A percentile compares a stretch with the other conserved stretches of the same genome.
phyloP scores from a whole-genome alignment of 164 flowering plant species.

The Macadamia tetraphylla region DNA sequence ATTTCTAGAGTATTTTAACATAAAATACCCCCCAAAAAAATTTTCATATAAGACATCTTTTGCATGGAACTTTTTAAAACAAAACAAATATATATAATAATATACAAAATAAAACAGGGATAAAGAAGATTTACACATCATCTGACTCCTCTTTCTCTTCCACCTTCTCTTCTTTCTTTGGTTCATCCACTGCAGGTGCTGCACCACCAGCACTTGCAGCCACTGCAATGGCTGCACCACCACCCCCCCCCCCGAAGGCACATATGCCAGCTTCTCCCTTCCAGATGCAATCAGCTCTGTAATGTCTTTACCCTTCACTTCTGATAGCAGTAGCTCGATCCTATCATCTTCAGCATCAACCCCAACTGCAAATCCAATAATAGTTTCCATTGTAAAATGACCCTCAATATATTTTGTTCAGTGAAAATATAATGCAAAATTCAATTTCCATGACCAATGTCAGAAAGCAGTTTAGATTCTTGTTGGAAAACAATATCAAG shows the following conservation, averaged over 20 bases:
- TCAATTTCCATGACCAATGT: too few relatives aligned
- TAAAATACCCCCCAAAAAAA: too few relatives aligned
- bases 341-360: conserved; percentile 36
- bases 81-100: not conserved
- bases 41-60: too few relatives aligned
- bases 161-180: conserved; percentile 42
- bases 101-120: too few relatives aligned
- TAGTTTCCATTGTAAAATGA: too few relatives aligned
- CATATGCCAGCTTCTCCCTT: conserved; percentile 38
- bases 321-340: conserved; percentile 23
- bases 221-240: conserved; percentile 15
- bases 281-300: conserved; percentile 40
- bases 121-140: conserved; percentile 22
- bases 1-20: too few relatives aligned
- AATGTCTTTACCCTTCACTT: conserved; percentile 39
- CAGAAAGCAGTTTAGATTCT: too few relatives aligned
- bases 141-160: conserved; percentile 47
- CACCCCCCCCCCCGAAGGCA: conserved; percentile 39
- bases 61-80: not conserved
- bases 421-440: too few relatives aligned
- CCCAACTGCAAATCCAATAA: conserved; percentile 25
- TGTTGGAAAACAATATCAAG: too few relatives aligned
- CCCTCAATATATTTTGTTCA: too few relatives aligned
- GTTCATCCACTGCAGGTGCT: conserved; percentile 30
- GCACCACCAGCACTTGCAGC: conserved; percentile 24